Evolutionary conservation across 1,139 yeast genomes (phyloP), one percentile per base, ranked within the genome.

Genomic region (Pichia sorboxylosa): DNA sequence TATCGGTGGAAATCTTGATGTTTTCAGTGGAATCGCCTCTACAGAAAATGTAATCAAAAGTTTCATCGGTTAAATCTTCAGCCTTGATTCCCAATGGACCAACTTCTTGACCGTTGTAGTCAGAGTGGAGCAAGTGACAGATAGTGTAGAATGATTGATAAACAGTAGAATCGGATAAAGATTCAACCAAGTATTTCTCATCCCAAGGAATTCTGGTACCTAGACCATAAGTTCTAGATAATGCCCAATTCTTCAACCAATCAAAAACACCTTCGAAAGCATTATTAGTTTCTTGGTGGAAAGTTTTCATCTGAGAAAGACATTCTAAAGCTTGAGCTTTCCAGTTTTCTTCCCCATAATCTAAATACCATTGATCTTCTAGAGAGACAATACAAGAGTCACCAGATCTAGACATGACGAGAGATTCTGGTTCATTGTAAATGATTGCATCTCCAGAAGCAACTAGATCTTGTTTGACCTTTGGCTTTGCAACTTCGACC

Each of bases 171-270:
- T 92, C 99, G 26, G 95, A 82, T 47, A 92, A 69, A 15, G 96
- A 85, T 62, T 92, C 99, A 37, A 92, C 90, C 52, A 92, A 71
- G 54, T 80, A 87, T 57, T 78, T 78, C 46, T 81, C 78, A 62
- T 92, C 99, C 99, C 99, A 92, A 41, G 99, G 99, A 46, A 92
- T 73, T 57, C 67, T 78, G 38, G 97, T 78, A 56, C 99, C 99
- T 47, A 92, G 69, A 55, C 98, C 99, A 49, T 83, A 92, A 42
- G 93, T 79, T 68, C 98, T 82, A 39, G 94, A 83, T 41, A 92
- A 83, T 33, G 99, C 98, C 99, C 99, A 92, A 64, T 85, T 87
- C 63, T 81, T 83, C 54, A 92, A 73, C 99, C 99, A 92, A 46
- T 80, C 93, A 47, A 92, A 68, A 37, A 83, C 94, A 59, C 87